Evolutionary conservation across 2,329 filamentous ascomycete species (phyloP).

Genomic region (Hansfordia pulvinata): DNA sequence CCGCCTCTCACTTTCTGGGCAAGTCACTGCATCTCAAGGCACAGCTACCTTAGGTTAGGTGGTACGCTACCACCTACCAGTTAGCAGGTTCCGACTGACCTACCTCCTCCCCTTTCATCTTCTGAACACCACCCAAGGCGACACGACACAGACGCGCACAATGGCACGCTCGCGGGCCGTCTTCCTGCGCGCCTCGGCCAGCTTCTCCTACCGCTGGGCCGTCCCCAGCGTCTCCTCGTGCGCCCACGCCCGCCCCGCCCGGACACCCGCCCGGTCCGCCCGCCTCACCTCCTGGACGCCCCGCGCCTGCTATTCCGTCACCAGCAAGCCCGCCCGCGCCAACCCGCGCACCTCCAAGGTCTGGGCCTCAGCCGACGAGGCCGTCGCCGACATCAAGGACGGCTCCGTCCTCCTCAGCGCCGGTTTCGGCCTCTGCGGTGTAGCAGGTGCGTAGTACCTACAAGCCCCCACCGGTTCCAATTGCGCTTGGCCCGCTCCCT

Average conservation of each 20-base stretch:
- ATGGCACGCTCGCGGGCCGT: constrained; percentile 12
- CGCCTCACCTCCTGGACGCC: constrained; percentile 1
- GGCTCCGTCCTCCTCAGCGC: constrained; percentile 61
- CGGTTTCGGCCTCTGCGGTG: constrained; percentile 72
- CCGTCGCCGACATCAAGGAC: constrained; percentile 57
- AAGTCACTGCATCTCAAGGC: too few species aligned
- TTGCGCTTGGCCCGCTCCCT: too few species aligned
- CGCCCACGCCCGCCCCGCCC: constrained; percentile 6
- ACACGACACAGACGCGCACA: too few species aligned
- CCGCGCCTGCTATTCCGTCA: background rate
- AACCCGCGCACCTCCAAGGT: constrained; percentile 34
- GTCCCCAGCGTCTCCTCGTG: constrained; percentile 8
- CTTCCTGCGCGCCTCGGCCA: constrained; percentile 11
- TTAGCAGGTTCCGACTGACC: too few species aligned
- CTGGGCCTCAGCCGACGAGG: constrained; percentile 46
- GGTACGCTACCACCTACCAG: too few species aligned
- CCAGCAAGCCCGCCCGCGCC: constrained; percentile 14
- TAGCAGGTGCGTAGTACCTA: constrained; percentile 38
- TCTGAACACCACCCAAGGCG: too few species aligned
- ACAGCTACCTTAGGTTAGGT: too few species aligned
- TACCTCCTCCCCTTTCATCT: too few species aligned
- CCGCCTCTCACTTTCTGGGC: too few species aligned
- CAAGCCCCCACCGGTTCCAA: too few species aligned
- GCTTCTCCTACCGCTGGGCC: constrained; percentile 13
- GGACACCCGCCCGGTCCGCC: constrained; percentile 9